Conservation (phyloP, 202 grass and related monocot genomes). For the Sporobolus alterniflorus region DNA sequence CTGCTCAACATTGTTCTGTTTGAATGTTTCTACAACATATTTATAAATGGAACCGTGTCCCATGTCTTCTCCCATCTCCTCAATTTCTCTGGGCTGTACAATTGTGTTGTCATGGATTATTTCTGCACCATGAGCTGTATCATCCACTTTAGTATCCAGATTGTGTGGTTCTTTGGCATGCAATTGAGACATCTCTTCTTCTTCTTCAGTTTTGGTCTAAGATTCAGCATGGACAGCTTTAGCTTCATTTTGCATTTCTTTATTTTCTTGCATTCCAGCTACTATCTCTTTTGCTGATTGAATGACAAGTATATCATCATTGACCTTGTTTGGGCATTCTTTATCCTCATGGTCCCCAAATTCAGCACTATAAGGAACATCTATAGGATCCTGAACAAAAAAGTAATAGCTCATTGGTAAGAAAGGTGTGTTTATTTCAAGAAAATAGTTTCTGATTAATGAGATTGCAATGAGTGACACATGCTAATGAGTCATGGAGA, state of each 20-base stretch:
- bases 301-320: conserved; percentile 16
- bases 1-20: conserved; percentile 28
- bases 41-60: conserved; percentile 20
- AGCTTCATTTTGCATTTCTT: conserved; percentile 30
- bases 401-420: conserved; percentile 26
- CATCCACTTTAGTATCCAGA: conserved; percentile 23
- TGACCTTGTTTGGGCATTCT: conserved; percentile 36
- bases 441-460: conserved; percentile 25
- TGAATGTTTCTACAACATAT: conserved; percentile 26
- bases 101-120: conserved; percentile 6
- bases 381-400: conserved; percentile 38
- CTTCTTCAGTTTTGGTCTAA: conserved; percentile 23
- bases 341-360: conserved; percentile 9
- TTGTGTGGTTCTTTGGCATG: conserved; percentile 11
- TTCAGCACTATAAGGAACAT: conserved; percentile 30
- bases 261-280: conserved; percentile 24
- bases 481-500: conserved; percentile 19
- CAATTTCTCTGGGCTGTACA: conserved; percentile 35
- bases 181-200: conserved; percentile 26
- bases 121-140: conserved; percentile 22
- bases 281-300: conserved; percentile 25
- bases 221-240: conserved; percentile 25
- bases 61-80: conserved; percentile 32
- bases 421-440: too few species aligned
- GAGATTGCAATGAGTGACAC: conserved; percentile 19